Percentiles rank a stretch among this genome's conserved stretches.
Conservation (phyloP, 2,329 filamentous ascomycete genomes). For the Hymenotorrendiella dingleyae region DNA sequence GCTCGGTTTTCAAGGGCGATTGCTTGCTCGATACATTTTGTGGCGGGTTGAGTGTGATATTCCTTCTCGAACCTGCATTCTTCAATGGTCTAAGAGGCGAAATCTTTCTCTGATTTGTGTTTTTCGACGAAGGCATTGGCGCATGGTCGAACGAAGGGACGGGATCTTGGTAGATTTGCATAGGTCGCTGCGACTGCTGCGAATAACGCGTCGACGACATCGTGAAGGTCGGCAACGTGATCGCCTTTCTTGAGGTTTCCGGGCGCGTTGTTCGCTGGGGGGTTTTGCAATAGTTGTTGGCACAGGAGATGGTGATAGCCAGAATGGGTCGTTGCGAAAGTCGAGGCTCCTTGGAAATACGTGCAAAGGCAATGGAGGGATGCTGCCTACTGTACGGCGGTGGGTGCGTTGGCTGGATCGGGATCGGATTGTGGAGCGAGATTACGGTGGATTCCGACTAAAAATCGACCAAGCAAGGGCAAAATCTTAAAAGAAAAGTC, state of each 20-base stretch:
- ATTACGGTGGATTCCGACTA: slow-evolving; percentile 28
- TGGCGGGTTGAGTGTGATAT: slow-evolving; percentile 62
- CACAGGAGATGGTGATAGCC: slow-evolving; percentile 15
- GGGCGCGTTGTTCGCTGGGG: slow-evolving; percentile 33
- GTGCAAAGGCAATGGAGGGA: slow-evolving; percentile 19
- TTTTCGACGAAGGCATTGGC: slow-evolving; percentile 27
- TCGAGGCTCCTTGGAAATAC: slow-evolving; percentile 14
- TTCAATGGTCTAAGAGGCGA: slow-evolving; percentile 38
- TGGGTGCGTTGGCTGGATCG: slow-evolving; percentile 26
- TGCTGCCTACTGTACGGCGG: slow-evolving; percentile 19
- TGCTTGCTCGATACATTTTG: slow-evolving; percentile 43
- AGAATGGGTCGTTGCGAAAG: slow-evolving; percentile 16
- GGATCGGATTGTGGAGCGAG: slow-evolving; percentile 30
- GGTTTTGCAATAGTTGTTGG: slow-evolving; percentile 56
- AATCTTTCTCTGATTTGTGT: slow-evolving; percentile 19
- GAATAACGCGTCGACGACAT: slow-evolving; percentile 49
- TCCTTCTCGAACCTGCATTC: slow-evolving; percentile 42
- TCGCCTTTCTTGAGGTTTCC: slow-evolving; percentile 1
- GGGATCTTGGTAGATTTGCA: slow-evolving; percentile 56
- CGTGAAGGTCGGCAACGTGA: slow-evolving; percentile 24
- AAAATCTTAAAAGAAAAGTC: too few species aligned
- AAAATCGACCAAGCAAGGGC: slow-evolving; percentile 24
- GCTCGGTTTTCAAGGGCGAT: slow-evolving; percentile 64
- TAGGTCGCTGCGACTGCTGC: slow-evolving; percentile 42
- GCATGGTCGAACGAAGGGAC: slow-evolving; percentile 36